Evolutionary conservation across 2,329 filamentous ascomycete genomes (phyloP), one percentile per base, ranked within the genome.

Genomic region (Microcyclosporella mali): DNA sequence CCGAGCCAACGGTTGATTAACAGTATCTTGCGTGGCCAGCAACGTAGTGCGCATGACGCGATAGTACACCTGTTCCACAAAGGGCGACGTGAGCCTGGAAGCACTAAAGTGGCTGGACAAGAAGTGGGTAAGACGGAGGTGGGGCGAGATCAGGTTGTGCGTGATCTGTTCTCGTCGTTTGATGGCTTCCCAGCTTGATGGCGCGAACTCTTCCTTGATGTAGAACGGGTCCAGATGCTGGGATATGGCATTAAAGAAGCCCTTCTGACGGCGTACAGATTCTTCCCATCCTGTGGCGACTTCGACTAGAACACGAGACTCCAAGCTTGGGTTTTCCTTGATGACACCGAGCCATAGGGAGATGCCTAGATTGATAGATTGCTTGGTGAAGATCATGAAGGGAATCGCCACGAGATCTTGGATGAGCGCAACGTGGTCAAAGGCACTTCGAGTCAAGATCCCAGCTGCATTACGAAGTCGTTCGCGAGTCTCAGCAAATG

Each of bases 321-420:
- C 88, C 66, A 95, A 82, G 43, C 79, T 78, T 2, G 89, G 86
- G 58, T 95, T 97, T 63, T 98, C 92, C 57, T 97, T 92, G 58
- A 97, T 94, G 11, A 97, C 86, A 18, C 92, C 92, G 47, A 95
- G 80, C 92, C 92, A 99, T 6, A 98, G 71, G 3, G 92, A 95
- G 28, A 95, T 85, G 4, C 92, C 94, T 38, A 97, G 79, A 61
- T 95, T 94, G 62, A 98, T 92, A 2, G 89, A 92, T 58, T 94
- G 85, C 63, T 94, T 95, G 4, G 85, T 94, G 63, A 98, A 97
- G 35, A 95, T 79, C 31, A 80, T 78, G 65, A 98, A 98, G 0
- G 92, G 94, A 47, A 98, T 92, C 53, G 80, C 83, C 49, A 99
- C 90, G 12, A 99, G 75, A 58, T 94, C 84, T 58, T 90, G 85